Conservation (phyloP, 768 basidiomycete species). For the Artomyces pyxidatus region DNA sequence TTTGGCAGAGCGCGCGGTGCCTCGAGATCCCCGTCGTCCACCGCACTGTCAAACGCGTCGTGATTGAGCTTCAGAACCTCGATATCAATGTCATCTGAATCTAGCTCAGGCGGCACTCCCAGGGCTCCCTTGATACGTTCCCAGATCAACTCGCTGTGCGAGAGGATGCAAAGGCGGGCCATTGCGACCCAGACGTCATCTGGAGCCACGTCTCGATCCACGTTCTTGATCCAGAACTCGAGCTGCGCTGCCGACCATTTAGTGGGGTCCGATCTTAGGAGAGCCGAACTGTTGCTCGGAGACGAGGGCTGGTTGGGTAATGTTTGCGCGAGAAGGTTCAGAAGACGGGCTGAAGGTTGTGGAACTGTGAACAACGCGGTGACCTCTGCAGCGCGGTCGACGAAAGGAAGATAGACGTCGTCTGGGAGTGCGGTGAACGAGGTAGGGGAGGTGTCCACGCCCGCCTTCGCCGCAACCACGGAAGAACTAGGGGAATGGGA, state of each 20-base stretch:
- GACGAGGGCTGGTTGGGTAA: conserved; percentile 30
- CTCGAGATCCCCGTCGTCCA: background rate
- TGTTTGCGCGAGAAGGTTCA: conserved; percentile 66
- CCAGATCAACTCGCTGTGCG: conserved; percentile 83
- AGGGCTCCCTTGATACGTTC: conserved; percentile 83
- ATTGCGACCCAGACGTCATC: conserved; percentile 70
- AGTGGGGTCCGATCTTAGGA: conserved; percentile 43
- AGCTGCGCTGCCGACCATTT: conserved; percentile 71
- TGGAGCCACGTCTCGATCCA: conserved; percentile 52
- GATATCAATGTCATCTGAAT: conserved; percentile 41
- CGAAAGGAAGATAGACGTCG: conserved; percentile 77
- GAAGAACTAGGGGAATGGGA: conserved; percentile 15
- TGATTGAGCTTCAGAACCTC: conserved; percentile 8
- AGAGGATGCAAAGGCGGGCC: conserved; percentile 66
- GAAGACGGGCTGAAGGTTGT: conserved; percentile 61
- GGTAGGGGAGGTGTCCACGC: conserved; percentile 31
- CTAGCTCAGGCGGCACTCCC: conserved; percentile 80
- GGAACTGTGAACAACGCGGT: conserved; percentile 47
- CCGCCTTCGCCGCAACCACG: conserved; percentile 11
- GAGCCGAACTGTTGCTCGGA: conserved; percentile 13
- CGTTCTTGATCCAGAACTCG: conserved; percentile 53
- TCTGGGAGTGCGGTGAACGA: conserved; percentile 71
- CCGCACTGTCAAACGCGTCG: conserved; percentile 4
- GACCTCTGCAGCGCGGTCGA: conserved; percentile 77
- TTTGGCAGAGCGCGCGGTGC: background rate